Conservation (phyloP, 1,284 basidiomycete species). For the Tilletia walkeri region DNA sequence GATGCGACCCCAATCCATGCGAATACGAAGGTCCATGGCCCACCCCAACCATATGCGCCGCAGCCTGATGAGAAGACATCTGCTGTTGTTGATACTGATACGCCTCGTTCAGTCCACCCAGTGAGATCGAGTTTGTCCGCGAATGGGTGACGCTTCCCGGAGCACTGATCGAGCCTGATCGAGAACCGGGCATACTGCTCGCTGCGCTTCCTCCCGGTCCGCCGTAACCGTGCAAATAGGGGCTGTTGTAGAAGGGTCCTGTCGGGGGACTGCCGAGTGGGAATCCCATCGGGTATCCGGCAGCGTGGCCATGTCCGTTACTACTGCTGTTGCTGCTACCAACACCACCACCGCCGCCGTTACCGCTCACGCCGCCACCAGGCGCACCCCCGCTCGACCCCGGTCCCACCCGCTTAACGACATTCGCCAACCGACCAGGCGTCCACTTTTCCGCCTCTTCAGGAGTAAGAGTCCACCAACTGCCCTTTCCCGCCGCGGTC, state of each 20-base stretch:
- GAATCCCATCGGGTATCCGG: too few relatives aligned
- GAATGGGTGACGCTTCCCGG: neutral
- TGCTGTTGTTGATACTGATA: neutral
- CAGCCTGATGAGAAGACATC: slow-evolving; percentile 3
- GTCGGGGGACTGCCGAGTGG: too few relatives aligned
- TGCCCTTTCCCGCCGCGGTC: slow-evolving; percentile 47
- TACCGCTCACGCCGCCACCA: neutral
- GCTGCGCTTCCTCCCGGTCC: neutral
- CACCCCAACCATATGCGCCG: neutral
- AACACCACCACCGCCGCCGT: neutral
- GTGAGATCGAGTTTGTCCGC: slow-evolving; percentile 1
- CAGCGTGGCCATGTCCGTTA: too few relatives aligned
- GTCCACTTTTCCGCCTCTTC: slow-evolving; percentile 51
- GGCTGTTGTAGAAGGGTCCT: neutral
- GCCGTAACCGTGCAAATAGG: neutral
- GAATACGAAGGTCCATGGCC: slow-evolving; percentile 1
- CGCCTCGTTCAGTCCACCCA: neutral
- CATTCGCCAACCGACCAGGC: slow-evolving; percentile 44
- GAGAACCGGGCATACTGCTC: neutral
- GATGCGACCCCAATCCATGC: slow-evolving; percentile 9
- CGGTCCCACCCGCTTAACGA: slow-evolving; percentile 32
- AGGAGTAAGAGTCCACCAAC: slow-evolving; percentile 53
- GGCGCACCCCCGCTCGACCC: neutral
- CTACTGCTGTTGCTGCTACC: too few relatives aligned
- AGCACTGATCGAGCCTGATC: slow-evolving; percentile 9